A percentile compares a stretch with the other conserved stretches of the same genome.
These are phyloP conservation scores for Lithohypha guttulata DNA, from an alignment of 2,329 filamentous ascomycete species.

Conservation along the genomic window DNA sequence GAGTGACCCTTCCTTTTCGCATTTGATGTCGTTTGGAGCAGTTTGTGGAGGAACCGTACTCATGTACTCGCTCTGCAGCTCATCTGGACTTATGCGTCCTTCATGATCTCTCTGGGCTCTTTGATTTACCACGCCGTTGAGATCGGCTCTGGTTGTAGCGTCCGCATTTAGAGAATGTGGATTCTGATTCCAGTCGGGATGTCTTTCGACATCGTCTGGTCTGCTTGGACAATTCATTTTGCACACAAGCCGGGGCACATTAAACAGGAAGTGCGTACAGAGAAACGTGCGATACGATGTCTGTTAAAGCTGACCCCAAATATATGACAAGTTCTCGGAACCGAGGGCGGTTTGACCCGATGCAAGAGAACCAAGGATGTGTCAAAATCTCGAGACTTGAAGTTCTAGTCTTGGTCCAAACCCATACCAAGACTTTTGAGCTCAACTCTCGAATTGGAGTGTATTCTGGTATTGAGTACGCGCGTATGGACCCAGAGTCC, in stretches of 20 bases:
- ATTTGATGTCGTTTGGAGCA: neutral
- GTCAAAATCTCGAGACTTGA: no score
- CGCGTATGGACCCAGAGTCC: no score
- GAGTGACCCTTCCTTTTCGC: conserved; percentile 8
- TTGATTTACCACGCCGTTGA: conserved; percentile 51
- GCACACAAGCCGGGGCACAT: no score
- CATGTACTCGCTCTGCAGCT: conserved; percentile 10
- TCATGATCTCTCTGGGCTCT: conserved; percentile 38
- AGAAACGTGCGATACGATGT: neutral
- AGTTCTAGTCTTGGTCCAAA: no score
- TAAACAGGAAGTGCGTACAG: neutral
- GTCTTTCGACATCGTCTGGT: conserved; percentile 44
- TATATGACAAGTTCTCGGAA: no score
- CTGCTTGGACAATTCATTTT: conserved; percentile 57
- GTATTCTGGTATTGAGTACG: no score
- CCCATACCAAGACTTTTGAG: no score
- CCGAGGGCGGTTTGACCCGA: conserved; percentile 5
- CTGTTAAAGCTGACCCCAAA: no score
- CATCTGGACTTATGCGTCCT: conserved; percentile 16
- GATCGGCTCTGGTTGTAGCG: conserved; percentile 50
- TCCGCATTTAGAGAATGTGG: conserved; percentile 48
- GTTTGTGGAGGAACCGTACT: neutral
- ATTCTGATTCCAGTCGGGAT: conserved; percentile 51
- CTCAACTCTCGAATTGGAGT: no score
- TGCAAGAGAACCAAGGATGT: no score